A percentile compares a stretch with the other conserved stretches of the same genome.
phyloP scores from a whole-genome alignment of 768 basidiomycete species.

The Leucocoprinus leucothites region DNA sequence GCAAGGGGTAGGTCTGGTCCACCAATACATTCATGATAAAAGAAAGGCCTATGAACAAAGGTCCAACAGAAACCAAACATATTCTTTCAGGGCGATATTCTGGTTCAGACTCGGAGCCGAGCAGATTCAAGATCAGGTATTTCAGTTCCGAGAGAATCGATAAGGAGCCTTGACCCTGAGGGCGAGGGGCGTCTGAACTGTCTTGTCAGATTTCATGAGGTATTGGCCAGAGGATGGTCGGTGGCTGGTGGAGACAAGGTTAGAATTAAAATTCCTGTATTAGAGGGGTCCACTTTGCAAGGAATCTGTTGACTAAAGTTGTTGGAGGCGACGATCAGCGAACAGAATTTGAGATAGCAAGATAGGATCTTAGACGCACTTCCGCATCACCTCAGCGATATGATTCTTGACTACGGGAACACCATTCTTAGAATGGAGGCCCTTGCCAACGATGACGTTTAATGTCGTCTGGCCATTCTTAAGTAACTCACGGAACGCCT shows the following conservation, averaged over 20 bases:
- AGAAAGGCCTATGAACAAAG: too few relatives aligned
- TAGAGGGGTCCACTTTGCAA: slow-evolving; percentile 69
- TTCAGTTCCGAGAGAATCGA: too few relatives aligned
- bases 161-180: too few relatives aligned
- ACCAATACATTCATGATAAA: too few relatives aligned
- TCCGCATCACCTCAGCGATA: slow-evolving; percentile 70
- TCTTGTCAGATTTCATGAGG: too few relatives aligned
- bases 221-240: too few relatives aligned
- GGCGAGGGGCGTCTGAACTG: too few relatives aligned
- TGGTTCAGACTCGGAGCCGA: too few relatives aligned
- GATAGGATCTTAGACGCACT: slow-evolving; percentile 33
- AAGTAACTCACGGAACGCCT: slow-evolving; percentile 37
- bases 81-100: too few relatives aligned
- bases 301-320: slow-evolving; percentile 56
- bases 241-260: slow-evolving; percentile 19
- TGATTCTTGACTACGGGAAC: slow-evolving; percentile 81
- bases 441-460: slow-evolving; percentile 66
- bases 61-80: too few relatives aligned
- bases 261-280: slow-evolving; percentile 71
- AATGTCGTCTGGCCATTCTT: slow-evolving; percentile 29
- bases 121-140: background rate
- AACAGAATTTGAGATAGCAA: background rate
- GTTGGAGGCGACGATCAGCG: slow-evolving; percentile 5
- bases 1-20: too few relatives aligned
- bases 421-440: slow-evolving; percentile 70